Percentiles rank a stretch among this genome's conserved stretches.
Conservation (phyloP, 2,329 filamentous ascomycete genomes). For the Colletotrichum chlorophyti region DNA sequence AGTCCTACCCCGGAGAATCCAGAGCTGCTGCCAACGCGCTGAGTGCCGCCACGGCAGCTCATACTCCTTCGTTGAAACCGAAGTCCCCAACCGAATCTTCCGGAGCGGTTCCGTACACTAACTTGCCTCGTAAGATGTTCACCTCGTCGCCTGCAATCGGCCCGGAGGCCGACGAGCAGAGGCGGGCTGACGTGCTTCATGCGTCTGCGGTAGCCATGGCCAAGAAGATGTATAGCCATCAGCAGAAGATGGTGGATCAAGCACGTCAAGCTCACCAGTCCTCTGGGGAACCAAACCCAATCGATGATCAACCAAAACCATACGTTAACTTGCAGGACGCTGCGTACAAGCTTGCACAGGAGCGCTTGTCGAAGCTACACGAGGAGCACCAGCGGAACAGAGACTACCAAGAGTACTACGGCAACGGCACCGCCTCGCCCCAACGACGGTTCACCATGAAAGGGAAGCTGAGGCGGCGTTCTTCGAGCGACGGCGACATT, state of each 20-base stretch:
- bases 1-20: constrained; percentile 60
- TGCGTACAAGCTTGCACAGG: constrained; percentile 84
- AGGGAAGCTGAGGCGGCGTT: constrained; percentile 65
- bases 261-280: constrained; percentile 48
- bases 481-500: constrained; percentile 71
- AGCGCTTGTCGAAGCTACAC: constrained; percentile 81
- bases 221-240: constrained; percentile 79
- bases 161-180: constrained; percentile 76
- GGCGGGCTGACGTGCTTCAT: constrained; percentile 73
- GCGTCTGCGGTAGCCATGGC: constrained; percentile 91
- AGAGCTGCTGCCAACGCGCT: constrained; percentile 73
- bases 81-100: constrained; percentile 61
- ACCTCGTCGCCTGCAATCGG: constrained; percentile 77
- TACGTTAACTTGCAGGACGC: constrained; percentile 79
- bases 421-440: constrained; percentile 50
- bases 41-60: constrained; percentile 74
- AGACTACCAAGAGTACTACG: constrained; percentile 80
- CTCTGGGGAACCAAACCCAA: constrained; percentile 39
- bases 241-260: constrained; percentile 67
- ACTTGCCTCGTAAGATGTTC: constrained; percentile 77
- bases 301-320: constrained; percentile 55
- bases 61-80: constrained; percentile 55
- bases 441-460: constrained; percentile 56
- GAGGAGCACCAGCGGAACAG: constrained; percentile 69
- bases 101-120: constrained; percentile 72